Percentiles rank a stretch among this genome's conserved stretches.
These are phyloP conservation scores for Candida nitratophila DNA, from an alignment of 805 yeast genomes.

Conservation along the genomic window DNA sequence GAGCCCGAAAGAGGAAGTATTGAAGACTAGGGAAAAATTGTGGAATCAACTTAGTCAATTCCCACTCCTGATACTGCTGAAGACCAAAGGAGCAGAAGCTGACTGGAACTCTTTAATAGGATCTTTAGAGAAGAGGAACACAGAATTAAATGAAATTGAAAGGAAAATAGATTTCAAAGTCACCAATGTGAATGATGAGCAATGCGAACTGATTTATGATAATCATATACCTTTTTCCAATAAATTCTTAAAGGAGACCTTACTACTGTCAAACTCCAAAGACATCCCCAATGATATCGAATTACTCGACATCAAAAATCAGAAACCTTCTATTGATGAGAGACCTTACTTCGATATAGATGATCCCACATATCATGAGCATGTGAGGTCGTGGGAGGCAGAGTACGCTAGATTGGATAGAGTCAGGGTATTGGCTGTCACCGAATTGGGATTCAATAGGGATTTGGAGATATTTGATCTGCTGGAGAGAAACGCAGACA, in stretches of 20 bases:
- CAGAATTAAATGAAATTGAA: conserved; percentile 5
- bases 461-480: conserved; percentile 6
- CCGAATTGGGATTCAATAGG: conserved; percentile 9
- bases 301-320: background rate
- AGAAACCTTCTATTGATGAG: background rate
- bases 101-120: conserved; percentile 13
- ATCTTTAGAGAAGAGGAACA: conserved; percentile 12
- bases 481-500: background rate
- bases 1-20: background rate
- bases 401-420: background rate
- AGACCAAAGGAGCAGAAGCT: conserved; percentile 1
- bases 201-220: background rate
- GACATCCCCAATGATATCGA: background rate
- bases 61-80: conserved; percentile 14
- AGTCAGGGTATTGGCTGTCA: conserved; percentile 1
- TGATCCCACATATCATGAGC: too few relatives aligned
- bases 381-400: too few relatives aligned
- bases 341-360: background rate
- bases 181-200: conserved; percentile 1
- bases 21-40: background rate
- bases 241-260: background rate
- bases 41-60: conserved; percentile 9
- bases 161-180: conserved; percentile 1
- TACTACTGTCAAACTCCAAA: background rate
- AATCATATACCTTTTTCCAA: background rate